Conservation (phyloP, 106 monocot genomes). For the Gastrodia elata region DNA sequence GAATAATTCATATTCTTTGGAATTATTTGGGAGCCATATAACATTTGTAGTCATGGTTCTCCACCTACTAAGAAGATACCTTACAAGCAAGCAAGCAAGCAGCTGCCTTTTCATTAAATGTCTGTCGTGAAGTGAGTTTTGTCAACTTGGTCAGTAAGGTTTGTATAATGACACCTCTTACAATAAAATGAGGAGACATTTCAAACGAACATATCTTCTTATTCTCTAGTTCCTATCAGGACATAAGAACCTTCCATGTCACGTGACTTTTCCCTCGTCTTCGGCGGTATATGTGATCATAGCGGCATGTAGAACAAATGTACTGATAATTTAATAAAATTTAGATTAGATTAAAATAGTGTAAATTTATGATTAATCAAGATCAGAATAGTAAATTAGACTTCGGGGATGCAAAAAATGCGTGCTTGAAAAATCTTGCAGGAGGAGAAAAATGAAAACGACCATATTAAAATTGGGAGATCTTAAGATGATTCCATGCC, state of each 20-base stretch:
- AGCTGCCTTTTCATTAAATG: conserved; percentile 7
- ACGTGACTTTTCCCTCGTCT: background rate
- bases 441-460: background rate
- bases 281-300: background rate
- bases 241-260: background rate
- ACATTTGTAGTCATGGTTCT: background rate
- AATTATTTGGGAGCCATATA: too few species aligned
- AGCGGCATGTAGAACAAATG: background rate
- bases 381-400: background rate
- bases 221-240: conserved; percentile 5
- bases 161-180: background rate
- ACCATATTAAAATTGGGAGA: conserved; percentile 10
- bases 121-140: background rate
- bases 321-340: background rate
- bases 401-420: background rate
- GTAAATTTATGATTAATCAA: too few species aligned
- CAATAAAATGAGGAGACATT: background rate
- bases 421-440: conserved; percentile 4
- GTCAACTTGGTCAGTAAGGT: conserved; percentile 5
- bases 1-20: too few species aligned
- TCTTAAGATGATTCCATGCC: background rate
- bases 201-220: background rate
- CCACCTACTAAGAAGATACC: conserved; percentile 2
- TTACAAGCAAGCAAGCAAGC: conserved; percentile 2
- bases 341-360: background rate